Percentiles rank a stretch among this genome's conserved stretches.
Evolutionary conservation across 768 basidiomycete genomes (phyloP).

Genomic region (Phlebiopsis gigantea): DNA sequence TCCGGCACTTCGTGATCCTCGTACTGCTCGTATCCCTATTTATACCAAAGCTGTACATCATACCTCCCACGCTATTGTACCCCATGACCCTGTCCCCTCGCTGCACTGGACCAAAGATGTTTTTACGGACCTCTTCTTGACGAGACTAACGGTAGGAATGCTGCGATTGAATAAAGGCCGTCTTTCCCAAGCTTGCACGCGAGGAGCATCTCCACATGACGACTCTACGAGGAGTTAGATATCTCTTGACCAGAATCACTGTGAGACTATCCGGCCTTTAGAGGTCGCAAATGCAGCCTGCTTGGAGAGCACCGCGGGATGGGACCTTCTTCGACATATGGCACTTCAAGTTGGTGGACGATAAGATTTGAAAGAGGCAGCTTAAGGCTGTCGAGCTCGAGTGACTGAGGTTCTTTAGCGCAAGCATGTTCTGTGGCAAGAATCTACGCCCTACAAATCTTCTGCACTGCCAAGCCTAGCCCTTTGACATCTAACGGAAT

Average conservation of each 20-base stretch:
- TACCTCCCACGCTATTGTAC: too few species aligned
- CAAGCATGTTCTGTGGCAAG: neutral
- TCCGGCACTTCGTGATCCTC: too few species aligned
- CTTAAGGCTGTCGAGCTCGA: too few species aligned
- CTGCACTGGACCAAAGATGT: too few species aligned
- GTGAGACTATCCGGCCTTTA: neutral
- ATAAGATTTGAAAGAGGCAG: neutral
- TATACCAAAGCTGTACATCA: too few species aligned
- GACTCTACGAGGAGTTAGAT: neutral
- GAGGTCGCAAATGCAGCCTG: neutral
- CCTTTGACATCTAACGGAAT: too few species aligned
- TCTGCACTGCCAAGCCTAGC: neutral
- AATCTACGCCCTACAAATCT: neutral
- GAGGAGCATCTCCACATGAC: neutral
- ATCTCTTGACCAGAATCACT: neutral
- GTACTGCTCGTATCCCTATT: too few species aligned
- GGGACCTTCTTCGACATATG: constrained; percentile 1
- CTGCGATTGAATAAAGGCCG: too few species aligned
- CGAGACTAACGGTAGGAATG: too few species aligned
- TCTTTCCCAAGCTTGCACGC: neutral
- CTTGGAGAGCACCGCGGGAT: neutral
- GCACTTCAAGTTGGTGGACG: neutral
- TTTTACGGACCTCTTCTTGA: too few species aligned
- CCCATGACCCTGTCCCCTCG: too few species aligned
- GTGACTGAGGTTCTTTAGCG: neutral